A percentile compares a stretch with the other conserved stretches of the same genome.
These are phyloP conservation scores for Lentinula edodes DNA, from an alignment of 768 basidiomycete genomes.

Conservation along the genomic window DNA sequence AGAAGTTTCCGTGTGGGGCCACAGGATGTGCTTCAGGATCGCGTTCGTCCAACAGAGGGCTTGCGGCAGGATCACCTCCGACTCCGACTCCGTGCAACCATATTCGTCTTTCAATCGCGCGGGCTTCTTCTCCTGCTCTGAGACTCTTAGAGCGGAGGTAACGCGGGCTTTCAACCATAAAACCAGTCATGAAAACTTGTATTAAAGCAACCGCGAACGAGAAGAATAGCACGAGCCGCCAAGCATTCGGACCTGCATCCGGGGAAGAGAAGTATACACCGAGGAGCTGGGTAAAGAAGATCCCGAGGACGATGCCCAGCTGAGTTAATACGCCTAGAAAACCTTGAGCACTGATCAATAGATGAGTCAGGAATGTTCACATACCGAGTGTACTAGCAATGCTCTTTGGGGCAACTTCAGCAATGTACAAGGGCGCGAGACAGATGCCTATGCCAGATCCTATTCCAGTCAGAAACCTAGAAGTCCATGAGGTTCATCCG, in stretches of 20 bases:
- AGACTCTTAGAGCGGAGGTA: slow-evolving; percentile 48
- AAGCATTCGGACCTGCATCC: slow-evolving; percentile 58
- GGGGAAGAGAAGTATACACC: slow-evolving; percentile 71
- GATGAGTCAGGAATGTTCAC: slow-evolving; percentile 11
- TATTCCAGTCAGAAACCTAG: slow-evolving; percentile 7
- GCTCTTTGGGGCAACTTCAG: slow-evolving; percentile 74
- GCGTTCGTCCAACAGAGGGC: slow-evolving; percentile 17
- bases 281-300: slow-evolving; percentile 79
- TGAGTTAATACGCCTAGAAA: slow-evolving; percentile 71
- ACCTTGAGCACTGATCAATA: not conserved
- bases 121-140: slow-evolving; percentile 41
- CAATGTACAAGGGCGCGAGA: slow-evolving; percentile 72
- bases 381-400: slow-evolving; percentile 72
- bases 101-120: slow-evolving; percentile 37
- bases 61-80: slow-evolving; percentile 8
- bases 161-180: slow-evolving; percentile 66
- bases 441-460: slow-evolving; percentile 10
- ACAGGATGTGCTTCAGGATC: slow-evolving; percentile 23
- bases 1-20: slow-evolving; percentile 4
- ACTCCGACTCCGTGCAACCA: slow-evolving; percentile 36
- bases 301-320: slow-evolving; percentile 76
- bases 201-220: slow-evolving; percentile 50
- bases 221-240: slow-evolving; percentile 66
- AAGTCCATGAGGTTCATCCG: not conserved
- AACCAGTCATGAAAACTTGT: slow-evolving; percentile 50